Percentiles rank a stretch among this genome's conserved stretches.
Evolutionary conservation across 257 asterid genomes (phyloP).

Genomic region (Ophiorrhiza pumila): DNA sequence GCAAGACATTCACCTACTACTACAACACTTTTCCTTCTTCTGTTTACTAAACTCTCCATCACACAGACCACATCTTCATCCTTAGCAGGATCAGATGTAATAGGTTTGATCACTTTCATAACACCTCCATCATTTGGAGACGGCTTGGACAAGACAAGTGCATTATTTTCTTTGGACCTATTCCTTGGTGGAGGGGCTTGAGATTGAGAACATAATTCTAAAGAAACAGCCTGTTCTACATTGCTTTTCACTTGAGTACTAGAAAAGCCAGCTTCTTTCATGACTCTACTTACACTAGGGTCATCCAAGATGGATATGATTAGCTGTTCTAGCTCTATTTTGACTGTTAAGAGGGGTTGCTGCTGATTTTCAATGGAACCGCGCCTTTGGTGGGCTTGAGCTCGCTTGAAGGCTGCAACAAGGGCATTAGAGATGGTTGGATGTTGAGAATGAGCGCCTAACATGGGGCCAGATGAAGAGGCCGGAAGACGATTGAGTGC

Average conservation of each 20-base stretch:
- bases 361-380: conserved; percentile 65
- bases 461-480: conserved; percentile 39
- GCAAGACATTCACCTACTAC: conserved; percentile 59
- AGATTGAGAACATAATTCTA: conserved; percentile 31
- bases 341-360: conserved; percentile 56
- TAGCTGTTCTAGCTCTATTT: conserved; percentile 77
- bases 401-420: conserved; percentile 92
- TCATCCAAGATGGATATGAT: conserved; percentile 79
- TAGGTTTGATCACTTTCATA: conserved; percentile 8
- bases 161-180: conserved; percentile 23
- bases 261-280: conserved; percentile 86
- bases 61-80: conserved; percentile 49
- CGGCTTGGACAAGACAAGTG: conserved; percentile 11
- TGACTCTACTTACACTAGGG: conserved; percentile 91
- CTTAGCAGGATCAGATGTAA: conserved; percentile 16
- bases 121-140: conserved; percentile 4
- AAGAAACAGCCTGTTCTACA: conserved; percentile 56
- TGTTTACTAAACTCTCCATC: conserved; percentile 33
- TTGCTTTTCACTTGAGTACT: conserved; percentile 75
- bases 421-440: conserved; percentile 85
- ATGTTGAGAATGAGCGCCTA: conserved; percentile 31
- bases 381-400: conserved; percentile 88
- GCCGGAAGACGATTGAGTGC: conserved; percentile 88
- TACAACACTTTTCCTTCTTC: conserved; percentile 39
- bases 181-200: conserved; percentile 10